Evolutionary conservation across 2,329 filamentous ascomycete genomes (phyloP), one percentile per base, ranked within the genome.

Genomic region (Stachybotrys chartarum): DNA sequence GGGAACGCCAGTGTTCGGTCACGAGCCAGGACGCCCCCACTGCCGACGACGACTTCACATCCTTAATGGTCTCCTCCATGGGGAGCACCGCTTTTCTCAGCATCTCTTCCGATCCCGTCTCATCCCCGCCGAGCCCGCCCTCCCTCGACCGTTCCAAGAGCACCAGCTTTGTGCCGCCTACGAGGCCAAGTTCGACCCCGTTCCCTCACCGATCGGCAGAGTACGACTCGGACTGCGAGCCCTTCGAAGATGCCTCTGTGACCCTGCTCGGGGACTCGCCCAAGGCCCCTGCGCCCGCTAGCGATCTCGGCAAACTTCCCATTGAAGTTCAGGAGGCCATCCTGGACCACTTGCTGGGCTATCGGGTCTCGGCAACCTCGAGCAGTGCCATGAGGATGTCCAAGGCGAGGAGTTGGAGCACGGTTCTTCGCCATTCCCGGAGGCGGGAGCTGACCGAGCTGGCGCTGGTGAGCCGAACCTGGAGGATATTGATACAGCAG

Each of bases 281-380:
- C 12, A 35, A 54, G 24, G 57, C 57, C 17, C 59, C 60, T 50
- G 60, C 56, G 2, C 62, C 62, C 14, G 58, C 64, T 11, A 66
- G 58, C 6, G 74, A 75, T 53, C 70, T 83, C 51, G 72, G 75
- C 49, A 69, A 82, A 58, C 72, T 90, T 1, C 87, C 87, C 1
- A 78, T 81, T 55, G 87, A 90, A 67, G 87, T 91, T 12, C 86
- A 89, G 65, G 86, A 89, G 63, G 82, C 81, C 55, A 85, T 90
- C 54, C 73, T 90, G 14, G 87, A 90, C 66, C 81, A 88, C 60
- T 71, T 90, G 2, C 88, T 90, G 62, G 87, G 86, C 4, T 84
- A 86, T 57, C 80, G 84, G 50, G 80, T 84, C 46, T 85, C 86
- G 0, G 75, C 84, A 6, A 76, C 81, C 17, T 80, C 80, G 47